Percentiles rank a stretch among this genome's conserved stretches.
phyloP scores from a whole-genome alignment of 306 rosid species.

The Quercus robur region DNA sequence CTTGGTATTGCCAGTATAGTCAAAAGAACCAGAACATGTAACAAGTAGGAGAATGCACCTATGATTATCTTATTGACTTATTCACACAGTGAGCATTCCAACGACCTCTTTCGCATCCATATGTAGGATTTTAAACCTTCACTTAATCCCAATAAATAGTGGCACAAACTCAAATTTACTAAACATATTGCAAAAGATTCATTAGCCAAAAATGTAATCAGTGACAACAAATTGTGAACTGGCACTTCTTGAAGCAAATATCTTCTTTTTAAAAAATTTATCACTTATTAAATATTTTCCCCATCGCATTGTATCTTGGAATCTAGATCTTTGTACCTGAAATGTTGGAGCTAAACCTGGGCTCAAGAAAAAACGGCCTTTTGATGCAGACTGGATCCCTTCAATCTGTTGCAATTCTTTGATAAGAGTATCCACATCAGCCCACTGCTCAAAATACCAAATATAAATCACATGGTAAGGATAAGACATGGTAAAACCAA shows the following conservation, averaged over 20 bases:
- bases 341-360: conserved; percentile 97
- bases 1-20: not conserved
- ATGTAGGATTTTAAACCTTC: not conserved
- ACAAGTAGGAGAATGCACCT: not conserved
- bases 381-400: conserved; percentile 71
- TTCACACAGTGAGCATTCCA: not conserved
- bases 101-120: not conserved
- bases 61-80: conserved; percentile 2
- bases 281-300: not conserved
- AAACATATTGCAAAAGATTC: not conserved
- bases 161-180: not conserved
- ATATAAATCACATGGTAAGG: not conserved
- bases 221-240: not conserved
- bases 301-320: not conserved
- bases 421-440: conserved; percentile 73
- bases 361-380: conserved; percentile 87
- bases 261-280: not conserved
- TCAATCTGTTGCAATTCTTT: conserved; percentile 73
- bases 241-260: conserved; percentile 9
- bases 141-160: not conserved
- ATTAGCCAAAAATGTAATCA: not conserved
- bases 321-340: conserved; percentile 50
- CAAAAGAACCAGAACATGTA: conserved; percentile 4
- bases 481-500: not conserved
- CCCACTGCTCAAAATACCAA: conserved; percentile 60